Conservation (phyloP, 75 land plant species). For the Pinus taeda region DNA sequence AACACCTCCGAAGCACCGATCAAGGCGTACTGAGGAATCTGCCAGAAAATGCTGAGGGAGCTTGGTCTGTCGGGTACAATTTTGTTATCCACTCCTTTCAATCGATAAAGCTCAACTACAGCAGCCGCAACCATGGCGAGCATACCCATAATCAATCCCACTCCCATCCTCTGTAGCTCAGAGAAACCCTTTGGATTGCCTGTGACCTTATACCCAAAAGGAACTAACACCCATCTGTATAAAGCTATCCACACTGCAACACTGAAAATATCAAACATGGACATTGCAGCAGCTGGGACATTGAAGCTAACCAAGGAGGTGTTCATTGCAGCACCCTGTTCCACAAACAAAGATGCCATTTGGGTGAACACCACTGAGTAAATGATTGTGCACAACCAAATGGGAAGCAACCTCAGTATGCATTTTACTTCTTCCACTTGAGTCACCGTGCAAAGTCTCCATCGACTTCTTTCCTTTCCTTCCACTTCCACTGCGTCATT, state of each 20-base stretch:
- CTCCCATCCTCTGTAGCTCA: conserved; percentile 68
- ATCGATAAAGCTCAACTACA: conserved; percentile 52
- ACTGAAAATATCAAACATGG: conserved; percentile 53
- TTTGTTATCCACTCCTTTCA: conserved; percentile 13
- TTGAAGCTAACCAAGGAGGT: conserved; percentile 32
- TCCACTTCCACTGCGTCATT: conserved; percentile 12
- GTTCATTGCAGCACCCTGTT: conserved; percentile 77
- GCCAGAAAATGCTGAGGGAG: conserved; percentile 36
- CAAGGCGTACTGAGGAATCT: conserved; percentile 34
- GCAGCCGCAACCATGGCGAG: conserved; percentile 62
- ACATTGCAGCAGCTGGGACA: conserved; percentile 74
- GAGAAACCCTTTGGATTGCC: conserved; percentile 21
- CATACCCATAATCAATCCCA: conserved; percentile 63
- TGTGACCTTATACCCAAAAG: conserved; percentile 21
- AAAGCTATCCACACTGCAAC: conserved; percentile 39
- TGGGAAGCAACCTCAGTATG: conserved; percentile 47
- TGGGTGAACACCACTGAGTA: conserved; percentile 64
- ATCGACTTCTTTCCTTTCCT: conserved; percentile 25
- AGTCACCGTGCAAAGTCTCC: conserved; percentile 63
- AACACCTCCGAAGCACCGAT: conserved; percentile 34
- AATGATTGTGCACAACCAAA: conserved; percentile 62
- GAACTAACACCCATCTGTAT: conserved; percentile 47
- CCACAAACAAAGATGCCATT: conserved; percentile 60
- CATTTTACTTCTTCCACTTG: conserved; percentile 79
- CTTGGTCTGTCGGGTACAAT: not conserved